Conservation (phyloP, 2,329 filamentous ascomycete species). For the Monilinia vaccinii-corymbosi region DNA sequence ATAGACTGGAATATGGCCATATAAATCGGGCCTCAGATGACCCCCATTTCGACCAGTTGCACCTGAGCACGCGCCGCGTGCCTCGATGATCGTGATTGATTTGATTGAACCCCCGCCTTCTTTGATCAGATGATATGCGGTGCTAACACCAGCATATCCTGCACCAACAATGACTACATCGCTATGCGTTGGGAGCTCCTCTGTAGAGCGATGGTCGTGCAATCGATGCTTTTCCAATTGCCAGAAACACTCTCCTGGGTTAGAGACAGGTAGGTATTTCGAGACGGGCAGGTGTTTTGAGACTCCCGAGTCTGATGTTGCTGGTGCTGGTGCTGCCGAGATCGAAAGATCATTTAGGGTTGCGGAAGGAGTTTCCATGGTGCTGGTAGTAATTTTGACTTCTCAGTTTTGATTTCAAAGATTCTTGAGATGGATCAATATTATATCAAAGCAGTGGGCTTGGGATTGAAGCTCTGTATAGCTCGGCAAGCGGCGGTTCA, state of each 20-base stretch:
- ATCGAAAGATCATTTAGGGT: background rate
- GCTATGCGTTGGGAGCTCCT: constrained; percentile 11
- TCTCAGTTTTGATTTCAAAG: background rate
- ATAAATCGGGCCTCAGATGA: constrained; percentile 7
- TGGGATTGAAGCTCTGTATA: background rate
- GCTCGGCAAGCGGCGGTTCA: background rate
- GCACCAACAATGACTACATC: constrained; percentile 20
- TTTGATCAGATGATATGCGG: constrained; percentile 26
- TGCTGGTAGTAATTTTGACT: background rate
- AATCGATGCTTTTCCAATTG: constrained; percentile 10
- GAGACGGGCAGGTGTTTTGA: constrained; percentile 8
- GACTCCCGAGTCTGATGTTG: background rate
- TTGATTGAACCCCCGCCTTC: constrained; percentile 34
- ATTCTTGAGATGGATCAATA: background rate
- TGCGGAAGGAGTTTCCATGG: background rate
- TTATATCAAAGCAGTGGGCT: background rate
- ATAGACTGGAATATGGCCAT: constrained; percentile 8
- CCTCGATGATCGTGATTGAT: constrained; percentile 61
- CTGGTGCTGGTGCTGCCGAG: background rate
- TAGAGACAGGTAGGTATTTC: constrained; percentile 6
- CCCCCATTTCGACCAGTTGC: constrained; percentile 57
- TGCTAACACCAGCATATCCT: constrained; percentile 15
- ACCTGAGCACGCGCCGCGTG: constrained; percentile 70
- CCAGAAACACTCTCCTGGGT: constrained; percentile 14
- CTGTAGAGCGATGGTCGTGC: constrained; percentile 15